Evolutionary conservation across 73 alveolate species (phyloP), one percentile per base, ranked within the genome.

Genomic region (Strombidium stylifer): DNA sequence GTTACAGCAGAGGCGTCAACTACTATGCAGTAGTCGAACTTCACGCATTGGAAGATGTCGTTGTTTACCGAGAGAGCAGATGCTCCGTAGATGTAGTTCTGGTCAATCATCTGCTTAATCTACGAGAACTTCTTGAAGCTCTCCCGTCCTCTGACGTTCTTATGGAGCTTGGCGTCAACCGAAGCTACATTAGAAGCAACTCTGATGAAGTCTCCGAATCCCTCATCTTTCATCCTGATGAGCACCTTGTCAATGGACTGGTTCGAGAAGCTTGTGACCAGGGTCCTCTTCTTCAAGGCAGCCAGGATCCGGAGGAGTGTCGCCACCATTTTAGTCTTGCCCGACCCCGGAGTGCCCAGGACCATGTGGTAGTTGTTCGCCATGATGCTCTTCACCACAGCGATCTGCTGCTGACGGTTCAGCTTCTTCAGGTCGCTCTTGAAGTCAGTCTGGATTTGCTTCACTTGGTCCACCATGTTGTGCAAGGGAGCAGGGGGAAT

Each of bases 261-360:
- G 37, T 79, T 79, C 0, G 69, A 53, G 21, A 32, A 39, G 28
- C 58, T 52, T 3, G 49, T 58, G 0, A 79, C 66, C 10, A 79
- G 66, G 12, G 59, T 66, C 30, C 48, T 79, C 68, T 68, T 39
- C 28, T 69, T 46, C 40, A 25, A 21, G 0, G n/a, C 27, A 5
- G 53, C 48, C 0, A 69, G 55, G 15, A 69, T 58, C 30, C 57
- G 37, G 11, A 79, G 36, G 6, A 79, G 41, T 0, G 41, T 5
- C 0, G 48, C 44, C 0, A 77, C 24, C 14, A 69, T 51, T 0
- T 30, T n/a, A n/a, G 57, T 44, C 39, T 67, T 67, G 11, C 89
- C 89, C 12, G 83, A 31, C 18, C 67, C 68, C 0, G 77, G 79
- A 0, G 44, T 46, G 12, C 83, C 89, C 8, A 7, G 15, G 45